Base-by-base conservation (phyloP, 345 rosid genomes). In the Salix purpurea region DNA sequence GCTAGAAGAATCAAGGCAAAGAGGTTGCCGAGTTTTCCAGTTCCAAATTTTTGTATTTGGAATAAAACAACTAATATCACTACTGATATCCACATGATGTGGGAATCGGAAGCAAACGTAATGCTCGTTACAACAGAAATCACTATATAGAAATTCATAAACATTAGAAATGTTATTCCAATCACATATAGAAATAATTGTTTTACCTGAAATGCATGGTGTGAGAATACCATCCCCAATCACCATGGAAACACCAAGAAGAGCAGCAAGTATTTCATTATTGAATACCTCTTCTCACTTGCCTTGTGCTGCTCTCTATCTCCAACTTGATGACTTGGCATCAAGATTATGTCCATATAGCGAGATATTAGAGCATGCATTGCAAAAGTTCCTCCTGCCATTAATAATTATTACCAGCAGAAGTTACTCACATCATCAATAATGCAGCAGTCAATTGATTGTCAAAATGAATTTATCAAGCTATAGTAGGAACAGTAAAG, bases 41-140 rank as follows among this genome's bases (percentile, higher is more conserved):
- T 87, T 71, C 91, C 91, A 58, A 85, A 79, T 44, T 86, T 79
- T 61, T 90, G 88, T 24, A 85, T 73, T 76, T 52, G n/a, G 78
- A 90, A 87, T n/a, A 90, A 79, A 23, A 12, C 84, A 2, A 74
- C 83, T 15, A 89, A 87, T 40, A 77, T 85, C 87, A 12, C 84
- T 2, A 74, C 83, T 15, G 89, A 87, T 40, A 77, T 85, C 89
- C 88, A 83, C 62, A 78, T 74, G 65, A 83, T 24, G 3, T 42
- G 6, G 23, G 21, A 77, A 75, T 87, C 75, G 2, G 78, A 58
- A 60, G 86, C 87, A 34, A 76, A n/a, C 77, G 73, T 86, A 75
- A 88, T 76, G 69, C 88, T 87, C 30, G 83, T 86, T 21, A 88
- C 88, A 12, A 34, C 1, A 34, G 36, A 34, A 34, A 34, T 34